These are phyloP conservation scores for Ascochyta rabiei DNA, from an alignment of 2,329 filamentous ascomycete species.

Conservation along the genomic window DNA sequence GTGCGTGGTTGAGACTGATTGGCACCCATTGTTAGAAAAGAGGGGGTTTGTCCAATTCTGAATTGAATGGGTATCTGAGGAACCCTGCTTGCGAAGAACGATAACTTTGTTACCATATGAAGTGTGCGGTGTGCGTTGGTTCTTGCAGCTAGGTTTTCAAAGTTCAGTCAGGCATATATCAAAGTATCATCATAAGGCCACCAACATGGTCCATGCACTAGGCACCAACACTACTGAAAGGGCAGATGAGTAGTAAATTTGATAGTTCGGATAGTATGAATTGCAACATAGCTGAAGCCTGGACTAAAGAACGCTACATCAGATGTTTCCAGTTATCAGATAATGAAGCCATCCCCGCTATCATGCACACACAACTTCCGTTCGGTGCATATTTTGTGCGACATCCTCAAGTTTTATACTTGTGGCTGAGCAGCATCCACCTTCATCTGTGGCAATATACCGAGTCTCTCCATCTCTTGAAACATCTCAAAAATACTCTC, in stretches of 20 bases:
- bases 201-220: slow-evolving; percentile 8
- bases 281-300: not conserved
- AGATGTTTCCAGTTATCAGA: no score
- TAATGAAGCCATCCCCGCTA: no score
- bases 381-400: no score
- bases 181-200: slow-evolving; percentile 2
- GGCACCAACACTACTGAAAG: slow-evolving; percentile 9
- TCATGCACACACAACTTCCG: no score
- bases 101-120: no score
- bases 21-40: slow-evolving; percentile 29
- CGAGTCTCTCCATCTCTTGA: slow-evolving; percentile 18
- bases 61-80: no score
- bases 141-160: not conserved
- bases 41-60: no score
- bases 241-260: not conserved
- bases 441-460: slow-evolving; percentile 15
- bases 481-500: slow-evolving; percentile 22
- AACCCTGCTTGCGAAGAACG: no score
- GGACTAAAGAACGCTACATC: no score
- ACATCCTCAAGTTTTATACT: not conserved
- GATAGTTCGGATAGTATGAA: not conserved
- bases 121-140: no score
- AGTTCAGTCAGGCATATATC: not conserved
- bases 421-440: slow-evolving; percentile 11
- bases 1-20: slow-evolving; percentile 27